phyloP scores from a whole-genome alignment of 805 yeast species.

The Brettanomyces bruxellensis region DNA sequence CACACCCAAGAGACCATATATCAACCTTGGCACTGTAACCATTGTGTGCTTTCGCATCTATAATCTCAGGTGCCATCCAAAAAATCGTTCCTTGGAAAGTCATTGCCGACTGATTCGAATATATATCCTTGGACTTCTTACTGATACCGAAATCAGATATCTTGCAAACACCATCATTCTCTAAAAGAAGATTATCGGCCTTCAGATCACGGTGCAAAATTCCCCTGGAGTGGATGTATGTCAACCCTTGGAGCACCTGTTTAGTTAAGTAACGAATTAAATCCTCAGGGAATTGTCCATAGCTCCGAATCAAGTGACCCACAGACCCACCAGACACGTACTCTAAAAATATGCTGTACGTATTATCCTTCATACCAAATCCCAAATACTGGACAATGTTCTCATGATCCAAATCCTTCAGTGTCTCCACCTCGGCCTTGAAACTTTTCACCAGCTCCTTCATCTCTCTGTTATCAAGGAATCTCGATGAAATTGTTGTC shows the following conservation, averaged over 20 bases:
- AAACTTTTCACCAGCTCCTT: constrained; percentile 71
- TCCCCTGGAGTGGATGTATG: constrained; percentile 82
- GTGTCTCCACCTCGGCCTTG: constrained; percentile 82
- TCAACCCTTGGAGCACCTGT: constrained; percentile 76
- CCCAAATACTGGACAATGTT: constrained; percentile 96
- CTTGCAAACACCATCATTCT: constrained; percentile 87
- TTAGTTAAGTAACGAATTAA: constrained; percentile 63
- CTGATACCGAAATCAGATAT: constrained; percentile 97
- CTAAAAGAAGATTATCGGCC: constrained; percentile 85
- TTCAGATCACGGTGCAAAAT: constrained; percentile 90
- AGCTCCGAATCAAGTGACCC: constrained; percentile 70
- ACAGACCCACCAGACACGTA: constrained; percentile 98
- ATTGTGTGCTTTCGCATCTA: constrained; percentile 72
- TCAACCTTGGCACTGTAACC: constrained; percentile 98
- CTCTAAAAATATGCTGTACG: constrained; percentile 82
- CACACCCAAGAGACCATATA: constrained; percentile 98
- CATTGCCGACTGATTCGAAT: constrained; percentile 88
- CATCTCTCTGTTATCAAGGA: constrained; percentile 34
- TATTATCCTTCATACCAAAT: constrained; percentile 66
- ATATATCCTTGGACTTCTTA: constrained; percentile 74
- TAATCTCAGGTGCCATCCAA: constrained; percentile 99
- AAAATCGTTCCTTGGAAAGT: constrained; percentile 92
- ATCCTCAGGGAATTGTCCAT: constrained; percentile 78
- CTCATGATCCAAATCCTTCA: constrained; percentile 88
- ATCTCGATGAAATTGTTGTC: constrained; percentile 53